Evolutionary conservation across 352 stramenopile species (phyloP), one percentile per base, ranked within the genome.

Genomic region (Plasmopara halstedii): DNA sequence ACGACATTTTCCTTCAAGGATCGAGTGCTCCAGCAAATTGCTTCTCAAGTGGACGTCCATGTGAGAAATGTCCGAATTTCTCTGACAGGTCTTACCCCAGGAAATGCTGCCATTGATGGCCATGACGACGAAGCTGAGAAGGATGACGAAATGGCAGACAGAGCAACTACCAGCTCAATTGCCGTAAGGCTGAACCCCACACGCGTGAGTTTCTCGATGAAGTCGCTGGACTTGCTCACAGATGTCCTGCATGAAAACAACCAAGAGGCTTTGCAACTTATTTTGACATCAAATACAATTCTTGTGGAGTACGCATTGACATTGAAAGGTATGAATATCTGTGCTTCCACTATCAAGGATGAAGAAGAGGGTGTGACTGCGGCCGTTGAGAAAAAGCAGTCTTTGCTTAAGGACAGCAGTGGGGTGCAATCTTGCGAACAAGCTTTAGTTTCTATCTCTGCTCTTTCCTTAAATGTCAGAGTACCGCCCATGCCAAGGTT

Each of bases 11-110:
- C 61, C 9, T 83, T 82, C 27, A 81, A 83, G 22, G 73, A 85
- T 42, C 73, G 73, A 22, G 68, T 83, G 20, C 40, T 85, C 17
- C 73, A 85, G 49, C 54, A 73, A 29, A 58, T 83, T 15, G 62
- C 74, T n/a, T 67, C 70, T 2, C 73, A 85, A 43, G 58, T 83
- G 34, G 73, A 85, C 18, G 44, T 84, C 21, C 65, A 76, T 35
- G 54, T 82, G 37, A 72, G 42, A 8, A 45, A 75, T 17, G 53
- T 80, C 31, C 56, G 58, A 44, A 47, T 84, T 22, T 50, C 44
- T 10, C 62, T 75, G 25, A 77, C 57, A 18, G 65, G 52, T 5
- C 29, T 69, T 14, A 64, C 47, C 4, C 46, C 54, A 8, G 46
- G 49, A 19, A 36, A 18, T 47, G 27, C 58, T 43, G 46, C 56